Evolutionary conservation across 139 green algal genomes (phyloP).

Genomic region (Micractinium conductrix): DNA sequence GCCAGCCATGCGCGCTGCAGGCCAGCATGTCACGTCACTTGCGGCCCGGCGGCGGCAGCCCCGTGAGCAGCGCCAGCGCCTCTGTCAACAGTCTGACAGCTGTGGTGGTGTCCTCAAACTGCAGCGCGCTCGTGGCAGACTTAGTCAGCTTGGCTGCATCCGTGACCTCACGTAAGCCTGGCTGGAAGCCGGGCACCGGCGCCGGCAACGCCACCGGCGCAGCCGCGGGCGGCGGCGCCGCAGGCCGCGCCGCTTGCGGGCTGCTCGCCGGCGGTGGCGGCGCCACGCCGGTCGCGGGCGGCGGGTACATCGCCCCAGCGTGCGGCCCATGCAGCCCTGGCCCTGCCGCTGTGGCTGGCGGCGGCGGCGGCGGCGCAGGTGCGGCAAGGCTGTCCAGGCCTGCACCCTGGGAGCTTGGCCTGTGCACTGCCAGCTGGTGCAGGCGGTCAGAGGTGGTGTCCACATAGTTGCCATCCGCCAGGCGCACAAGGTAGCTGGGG

Average conservation of each 20-base stretch:
- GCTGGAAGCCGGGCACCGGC: conserved; percentile 44
- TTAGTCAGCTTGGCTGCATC: conserved; percentile 79
- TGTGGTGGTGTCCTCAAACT: conserved; percentile 79
- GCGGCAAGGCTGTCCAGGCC: not conserved
- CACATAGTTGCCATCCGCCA: conserved; percentile 39
- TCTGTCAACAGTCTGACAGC: conserved; percentile 50
- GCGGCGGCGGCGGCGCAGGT: not conserved
- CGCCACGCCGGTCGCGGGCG: not conserved
- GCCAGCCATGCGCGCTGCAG: too few species aligned
- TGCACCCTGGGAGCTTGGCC: not conserved
- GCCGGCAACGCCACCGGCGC: too few species aligned
- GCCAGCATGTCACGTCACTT: too few species aligned
- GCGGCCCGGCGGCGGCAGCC: too few species aligned
- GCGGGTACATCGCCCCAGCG: conserved; percentile 4
- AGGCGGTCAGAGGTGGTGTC: conserved; percentile 22
- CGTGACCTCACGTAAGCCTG: conserved; percentile 41
- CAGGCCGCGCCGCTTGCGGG: not conserved
- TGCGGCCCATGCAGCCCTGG: not conserved
- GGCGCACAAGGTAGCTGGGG: conserved; percentile 46
- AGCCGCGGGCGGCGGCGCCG: not conserved
- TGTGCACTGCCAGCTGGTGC: not conserved
- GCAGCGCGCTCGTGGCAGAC: conserved; percentile 72
- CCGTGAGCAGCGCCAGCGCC: conserved; percentile 3
- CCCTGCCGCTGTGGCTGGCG: not conserved
- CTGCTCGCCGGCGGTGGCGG: not conserved